Percentiles rank a stretch among this genome's conserved stretches.
Evolutionary conservation across 2,329 filamentous ascomycete species (phyloP).

Genomic region (Colletotrichum phormii): DNA sequence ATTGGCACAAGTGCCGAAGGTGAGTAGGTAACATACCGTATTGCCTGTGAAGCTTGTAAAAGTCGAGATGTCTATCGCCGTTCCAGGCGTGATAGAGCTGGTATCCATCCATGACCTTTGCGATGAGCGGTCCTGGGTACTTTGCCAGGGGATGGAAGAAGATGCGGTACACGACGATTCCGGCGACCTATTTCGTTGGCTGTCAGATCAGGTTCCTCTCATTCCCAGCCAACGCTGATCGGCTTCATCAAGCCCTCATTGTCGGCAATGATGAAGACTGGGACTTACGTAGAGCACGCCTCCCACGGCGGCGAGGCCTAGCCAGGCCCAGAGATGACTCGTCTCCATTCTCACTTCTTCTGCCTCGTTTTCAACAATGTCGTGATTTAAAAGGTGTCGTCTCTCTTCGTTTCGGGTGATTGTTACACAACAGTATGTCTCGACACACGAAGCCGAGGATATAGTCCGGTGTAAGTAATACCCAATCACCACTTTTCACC

Average conservation of each 20-base stretch:
- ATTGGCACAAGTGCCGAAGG: slow-evolving; percentile 18
- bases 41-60: slow-evolving; percentile 75
- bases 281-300: slow-evolving; percentile 55
- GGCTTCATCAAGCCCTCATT: background rate
- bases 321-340: slow-evolving; percentile 53
- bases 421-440: background rate
- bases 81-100: slow-evolving; percentile 80
- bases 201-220: slow-evolving; percentile 7
- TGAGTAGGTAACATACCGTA: slow-evolving; percentile 65
- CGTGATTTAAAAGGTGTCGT: background rate
- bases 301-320: slow-evolving; percentile 50
- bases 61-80: slow-evolving; percentile 79
- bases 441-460: background rate
- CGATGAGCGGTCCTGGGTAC: slow-evolving; percentile 73
- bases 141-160: slow-evolving; percentile 74
- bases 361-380: background rate
- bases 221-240: too few relatives aligned
- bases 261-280: background rate
- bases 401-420: background rate
- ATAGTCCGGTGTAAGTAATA: background rate
- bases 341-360: slow-evolving; percentile 34
- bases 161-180: slow-evolving; percentile 65
- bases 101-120: slow-evolving; percentile 72
- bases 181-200: slow-evolving; percentile 46
- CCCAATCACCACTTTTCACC: background rate